Evolutionary conservation across 805 yeast genomes (phyloP).

Genomic region (Ogataea trehaloabstinens): DNA sequence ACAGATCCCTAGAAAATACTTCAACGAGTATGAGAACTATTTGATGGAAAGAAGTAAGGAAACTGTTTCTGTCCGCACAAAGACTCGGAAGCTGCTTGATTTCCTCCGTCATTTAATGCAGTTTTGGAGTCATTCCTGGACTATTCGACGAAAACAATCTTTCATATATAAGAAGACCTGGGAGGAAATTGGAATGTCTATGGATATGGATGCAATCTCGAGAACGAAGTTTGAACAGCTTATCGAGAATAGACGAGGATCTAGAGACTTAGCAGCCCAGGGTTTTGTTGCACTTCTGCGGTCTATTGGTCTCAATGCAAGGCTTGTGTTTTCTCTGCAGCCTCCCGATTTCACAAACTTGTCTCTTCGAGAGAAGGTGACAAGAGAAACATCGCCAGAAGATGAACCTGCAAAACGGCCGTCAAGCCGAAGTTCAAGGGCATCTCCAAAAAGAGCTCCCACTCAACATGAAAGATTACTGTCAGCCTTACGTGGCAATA

Average conservation of each 20-base stretch:
- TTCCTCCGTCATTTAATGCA: conserved; percentile 67
- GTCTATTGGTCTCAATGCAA: conserved; percentile 64
- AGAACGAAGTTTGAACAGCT: conserved; percentile 42
- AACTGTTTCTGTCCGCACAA: conserved; percentile 34
- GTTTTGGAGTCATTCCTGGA: conserved; percentile 46
- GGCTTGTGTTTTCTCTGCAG: conserved; percentile 81
- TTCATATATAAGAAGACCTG: conserved; percentile 45
- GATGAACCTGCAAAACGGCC: background rate
- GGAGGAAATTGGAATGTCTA: conserved; percentile 39
- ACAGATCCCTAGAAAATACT: conserved; percentile 46
- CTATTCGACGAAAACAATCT: conserved; percentile 41
- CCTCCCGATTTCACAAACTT: conserved; percentile 77
- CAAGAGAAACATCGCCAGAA: conserved; percentile 11
- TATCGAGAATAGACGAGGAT: conserved; percentile 54
- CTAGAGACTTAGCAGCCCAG: conserved; percentile 78
- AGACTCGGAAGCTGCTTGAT: conserved; percentile 69
- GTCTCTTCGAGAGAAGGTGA: conserved; percentile 14
- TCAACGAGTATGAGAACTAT: conserved; percentile 41
- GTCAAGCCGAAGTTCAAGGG: background rate
- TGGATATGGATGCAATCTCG: conserved; percentile 29
- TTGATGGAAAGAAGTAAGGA: conserved; percentile 17
- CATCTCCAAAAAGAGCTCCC: conserved; percentile 9
- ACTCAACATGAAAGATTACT: conserved; percentile 29
- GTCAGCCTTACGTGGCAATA: conserved; percentile 26
- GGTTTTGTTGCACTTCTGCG: conserved; percentile 81